Conservation (phyloP, 306 rosid species). For the Rosa chinensis region DNA sequence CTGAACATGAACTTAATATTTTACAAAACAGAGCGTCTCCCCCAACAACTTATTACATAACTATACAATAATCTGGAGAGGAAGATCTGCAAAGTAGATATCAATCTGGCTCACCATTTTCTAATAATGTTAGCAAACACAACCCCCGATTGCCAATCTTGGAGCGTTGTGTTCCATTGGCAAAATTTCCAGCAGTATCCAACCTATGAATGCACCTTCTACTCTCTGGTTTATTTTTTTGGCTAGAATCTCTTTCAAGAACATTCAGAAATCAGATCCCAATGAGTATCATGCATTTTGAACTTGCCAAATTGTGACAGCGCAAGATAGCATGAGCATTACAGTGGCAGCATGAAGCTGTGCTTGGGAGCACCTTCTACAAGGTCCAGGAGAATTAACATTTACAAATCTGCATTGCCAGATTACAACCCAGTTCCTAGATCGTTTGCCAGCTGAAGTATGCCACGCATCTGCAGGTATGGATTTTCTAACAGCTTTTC, state of each 20-base stretch:
- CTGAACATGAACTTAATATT: constrained; percentile 25
- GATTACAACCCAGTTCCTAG: constrained; percentile 73
- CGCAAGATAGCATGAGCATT: constrained; percentile 33
- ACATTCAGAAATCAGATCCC: constrained; percentile 33
- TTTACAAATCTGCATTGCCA: constrained; percentile 38
- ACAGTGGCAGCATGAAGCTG: constrained; percentile 24
- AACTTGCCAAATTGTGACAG: constrained; percentile 23
- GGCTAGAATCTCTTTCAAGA: constrained; percentile 18
- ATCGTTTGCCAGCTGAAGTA: constrained; percentile 92
- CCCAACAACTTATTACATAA: constrained; percentile 19
- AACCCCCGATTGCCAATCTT: constrained; percentile 23
- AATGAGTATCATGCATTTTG: constrained; percentile 29
- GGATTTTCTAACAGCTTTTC: constrained; percentile 92
- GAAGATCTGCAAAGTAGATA: constrained; percentile 33
- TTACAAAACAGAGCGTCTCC: constrained; percentile 26
- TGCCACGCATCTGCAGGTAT: constrained; percentile 99
- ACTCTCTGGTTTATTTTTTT: background rate
- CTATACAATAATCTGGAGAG: constrained; percentile 29
- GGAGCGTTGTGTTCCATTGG: constrained; percentile 13
- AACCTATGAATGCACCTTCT: constrained; percentile 26
- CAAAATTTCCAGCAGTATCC: constrained; percentile 30
- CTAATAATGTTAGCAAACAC: constrained; percentile 33
- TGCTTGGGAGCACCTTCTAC: constrained; percentile 31
- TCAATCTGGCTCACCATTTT: constrained; percentile 43
- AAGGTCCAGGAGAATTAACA: constrained; percentile 32